Percentiles rank a stretch among this genome's conserved stretches.
Conservation (phyloP, 2,329 filamentous ascomycete genomes). For the Alternaria sp. region DNA sequence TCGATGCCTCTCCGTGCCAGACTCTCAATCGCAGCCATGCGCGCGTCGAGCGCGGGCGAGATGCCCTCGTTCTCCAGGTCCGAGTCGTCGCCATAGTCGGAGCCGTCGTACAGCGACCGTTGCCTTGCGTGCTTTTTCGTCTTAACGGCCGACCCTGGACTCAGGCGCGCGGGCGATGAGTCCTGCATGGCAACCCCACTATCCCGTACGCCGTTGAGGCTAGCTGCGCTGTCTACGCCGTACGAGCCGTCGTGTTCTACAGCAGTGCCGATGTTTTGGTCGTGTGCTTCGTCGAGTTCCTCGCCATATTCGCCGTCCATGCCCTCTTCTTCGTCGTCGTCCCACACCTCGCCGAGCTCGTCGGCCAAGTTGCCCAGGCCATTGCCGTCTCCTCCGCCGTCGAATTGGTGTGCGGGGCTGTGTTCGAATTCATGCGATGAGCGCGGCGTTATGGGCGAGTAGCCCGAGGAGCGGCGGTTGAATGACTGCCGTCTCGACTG, state of each 20-base stretch:
- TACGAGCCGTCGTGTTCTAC: slow-evolving; percentile 46
- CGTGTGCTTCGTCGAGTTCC: slow-evolving; percentile 39
- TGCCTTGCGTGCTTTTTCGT: slow-evolving; percentile 51
- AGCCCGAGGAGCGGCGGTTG: slow-evolving; percentile 55
- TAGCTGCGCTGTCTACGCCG: slow-evolving; percentile 25
- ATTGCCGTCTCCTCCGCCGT: slow-evolving; percentile 54
- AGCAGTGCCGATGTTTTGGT: slow-evolving; percentile 43
- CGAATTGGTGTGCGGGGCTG: slow-evolving; percentile 49
- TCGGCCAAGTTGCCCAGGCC: slow-evolving; percentile 81
- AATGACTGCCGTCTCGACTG: slow-evolving; percentile 47
- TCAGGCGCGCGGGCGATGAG: slow-evolving; percentile 51
- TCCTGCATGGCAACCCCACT: slow-evolving; percentile 57
- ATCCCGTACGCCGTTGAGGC: slow-evolving; percentile 52
- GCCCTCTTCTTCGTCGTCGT: slow-evolving; percentile 69
- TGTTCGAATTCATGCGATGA: slow-evolving; percentile 53
- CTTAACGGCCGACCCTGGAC: slow-evolving; percentile 46
- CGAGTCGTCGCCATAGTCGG: slow-evolving; percentile 76
- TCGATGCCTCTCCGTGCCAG: slow-evolving; percentile 70
- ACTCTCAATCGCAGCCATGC: slow-evolving; percentile 76
- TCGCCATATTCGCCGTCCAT: slow-evolving; percentile 53
- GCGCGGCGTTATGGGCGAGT: slow-evolving; percentile 55
- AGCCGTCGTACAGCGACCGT: slow-evolving; percentile 71
- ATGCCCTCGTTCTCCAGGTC: slow-evolving; percentile 75
- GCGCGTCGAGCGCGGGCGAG: slow-evolving; percentile 70
- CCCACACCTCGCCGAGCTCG: slow-evolving; percentile 78